These are phyloP conservation scores for Podaxis pistillaris DNA, from an alignment of 768 basidiomycete species.

Conservation along the genomic window DNA sequence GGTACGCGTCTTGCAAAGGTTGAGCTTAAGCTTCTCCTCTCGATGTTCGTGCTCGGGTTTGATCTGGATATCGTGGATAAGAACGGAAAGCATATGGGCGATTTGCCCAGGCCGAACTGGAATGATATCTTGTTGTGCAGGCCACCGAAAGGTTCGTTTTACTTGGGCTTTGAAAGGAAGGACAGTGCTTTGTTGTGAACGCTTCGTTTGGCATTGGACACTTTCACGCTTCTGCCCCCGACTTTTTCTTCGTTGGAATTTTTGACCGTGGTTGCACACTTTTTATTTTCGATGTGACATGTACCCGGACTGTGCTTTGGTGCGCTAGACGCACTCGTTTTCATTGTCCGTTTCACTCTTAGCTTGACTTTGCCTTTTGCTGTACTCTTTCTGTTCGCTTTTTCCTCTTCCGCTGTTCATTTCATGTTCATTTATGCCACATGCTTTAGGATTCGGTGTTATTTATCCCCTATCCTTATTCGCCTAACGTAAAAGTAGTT, in stretches of 20 bases:
- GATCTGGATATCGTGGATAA: slow-evolving; percentile 57
- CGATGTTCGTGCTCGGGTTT: slow-evolving; percentile 66
- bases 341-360: background rate
- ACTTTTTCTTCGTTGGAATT: background rate
- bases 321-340: background rate
- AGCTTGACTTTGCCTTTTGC: background rate
- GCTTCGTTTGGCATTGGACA: background rate
- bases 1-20: slow-evolving; percentile 75
- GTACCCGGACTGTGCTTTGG: background rate
- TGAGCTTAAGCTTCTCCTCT: slow-evolving; percentile 68
- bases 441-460: background rate
- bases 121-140: slow-evolving; percentile 72
- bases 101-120: slow-evolving; percentile 68
- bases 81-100: slow-evolving; percentile 40
- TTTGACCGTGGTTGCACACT: background rate
- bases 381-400: background rate
- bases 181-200: slow-evolving; percentile 32
- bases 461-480: slow-evolving; percentile 15
- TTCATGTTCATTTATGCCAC: background rate
- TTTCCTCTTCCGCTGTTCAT: background rate
- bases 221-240: background rate
- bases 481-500: slow-evolving; percentile 3
- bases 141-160: slow-evolving; percentile 54
- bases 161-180: slow-evolving; percentile 46
- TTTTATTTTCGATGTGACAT: background rate